A percentile compares a stretch with the other conserved stretches of the same genome.
These are phyloP conservation scores for Rosa persica DNA, from an alignment of 306 rosid species.

Conservation along the genomic window DNA sequence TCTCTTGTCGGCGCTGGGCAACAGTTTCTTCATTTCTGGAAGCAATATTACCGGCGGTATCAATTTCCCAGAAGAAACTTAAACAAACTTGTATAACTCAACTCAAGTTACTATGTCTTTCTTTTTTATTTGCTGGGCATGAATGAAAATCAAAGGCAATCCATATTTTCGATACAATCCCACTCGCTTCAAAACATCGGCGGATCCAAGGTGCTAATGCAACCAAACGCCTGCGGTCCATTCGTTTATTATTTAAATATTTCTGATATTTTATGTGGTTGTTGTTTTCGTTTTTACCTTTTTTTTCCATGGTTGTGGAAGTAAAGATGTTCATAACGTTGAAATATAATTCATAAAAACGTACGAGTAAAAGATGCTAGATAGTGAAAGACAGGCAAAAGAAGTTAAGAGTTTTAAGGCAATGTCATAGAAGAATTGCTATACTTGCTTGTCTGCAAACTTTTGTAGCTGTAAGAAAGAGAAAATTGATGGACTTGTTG, in stretches of 20 bases:
- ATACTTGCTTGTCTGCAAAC: not conserved
- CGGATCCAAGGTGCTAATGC: not conserved
- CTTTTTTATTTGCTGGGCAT: not conserved
- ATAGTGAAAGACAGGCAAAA: not conserved
- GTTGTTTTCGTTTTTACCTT: not conserved
- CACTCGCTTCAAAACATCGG: not conserved
- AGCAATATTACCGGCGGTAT: not conserved
- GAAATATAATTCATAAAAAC: not conserved
- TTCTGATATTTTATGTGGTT: not conserved
- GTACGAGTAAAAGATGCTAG: not conserved
- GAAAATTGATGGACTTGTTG: not conserved
- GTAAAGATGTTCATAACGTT: no score
- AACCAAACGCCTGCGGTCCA: not conserved
- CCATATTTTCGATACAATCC: no score
- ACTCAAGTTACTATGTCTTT: not conserved
- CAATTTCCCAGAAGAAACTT: not conserved
- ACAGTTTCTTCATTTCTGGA: not conserved
- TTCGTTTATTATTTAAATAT: not conserved
- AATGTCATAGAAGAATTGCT: not conserved
- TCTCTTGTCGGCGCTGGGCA: not conserved
- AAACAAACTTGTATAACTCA: not conserved
- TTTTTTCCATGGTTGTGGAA: not conserved
- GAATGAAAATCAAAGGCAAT: not conserved
- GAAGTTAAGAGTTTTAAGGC: not conserved
- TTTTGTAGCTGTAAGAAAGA: not conserved